A percentile compares a stretch with the other conserved stretches of the same genome.
These are phyloP conservation scores for Stipa capillata DNA, from an alignment of 176 grass and related monocot genomes.

Conservation along the genomic window DNA sequence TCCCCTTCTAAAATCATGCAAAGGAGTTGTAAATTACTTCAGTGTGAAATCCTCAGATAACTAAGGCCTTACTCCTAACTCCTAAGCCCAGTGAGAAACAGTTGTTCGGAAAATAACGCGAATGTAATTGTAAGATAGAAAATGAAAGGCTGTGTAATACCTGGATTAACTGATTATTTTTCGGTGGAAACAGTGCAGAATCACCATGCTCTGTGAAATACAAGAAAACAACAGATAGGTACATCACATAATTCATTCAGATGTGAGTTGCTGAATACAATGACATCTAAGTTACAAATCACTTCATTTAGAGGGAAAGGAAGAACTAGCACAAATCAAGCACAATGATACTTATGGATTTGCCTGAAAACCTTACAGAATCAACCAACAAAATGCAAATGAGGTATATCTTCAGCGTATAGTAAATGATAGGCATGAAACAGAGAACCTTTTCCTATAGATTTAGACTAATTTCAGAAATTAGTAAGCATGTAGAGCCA, in stretches of 20 bases:
- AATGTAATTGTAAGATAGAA: neutral
- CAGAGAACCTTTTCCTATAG: neutral
- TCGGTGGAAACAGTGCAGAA: neutral
- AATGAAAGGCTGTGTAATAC: constrained; percentile 16
- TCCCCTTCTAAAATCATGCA: constrained; percentile 27
- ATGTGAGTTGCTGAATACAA: neutral
- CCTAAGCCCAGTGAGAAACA: neutral
- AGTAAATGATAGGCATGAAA: neutral
- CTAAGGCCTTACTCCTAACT: neutral
- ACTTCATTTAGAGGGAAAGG: neutral
- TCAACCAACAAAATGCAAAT: neutral
- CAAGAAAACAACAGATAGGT: neutral
- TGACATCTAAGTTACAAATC: neutral
- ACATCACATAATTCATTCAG: neutral
- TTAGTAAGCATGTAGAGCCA: neutral
- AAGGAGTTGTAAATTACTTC: neutral
- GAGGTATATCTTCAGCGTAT: neutral
- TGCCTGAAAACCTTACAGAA: neutral
- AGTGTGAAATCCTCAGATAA: neutral
- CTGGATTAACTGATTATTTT: constrained; percentile 19
- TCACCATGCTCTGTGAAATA: constrained; percentile 25
- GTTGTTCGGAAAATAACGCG: neutral
- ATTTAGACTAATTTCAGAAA: neutral
- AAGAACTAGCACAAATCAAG: neutral
- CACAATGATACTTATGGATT: neutral